Base-by-base conservation (phyloP, 2,329 filamentous ascomycete genomes). In the Metarhizium humberi region DNA sequence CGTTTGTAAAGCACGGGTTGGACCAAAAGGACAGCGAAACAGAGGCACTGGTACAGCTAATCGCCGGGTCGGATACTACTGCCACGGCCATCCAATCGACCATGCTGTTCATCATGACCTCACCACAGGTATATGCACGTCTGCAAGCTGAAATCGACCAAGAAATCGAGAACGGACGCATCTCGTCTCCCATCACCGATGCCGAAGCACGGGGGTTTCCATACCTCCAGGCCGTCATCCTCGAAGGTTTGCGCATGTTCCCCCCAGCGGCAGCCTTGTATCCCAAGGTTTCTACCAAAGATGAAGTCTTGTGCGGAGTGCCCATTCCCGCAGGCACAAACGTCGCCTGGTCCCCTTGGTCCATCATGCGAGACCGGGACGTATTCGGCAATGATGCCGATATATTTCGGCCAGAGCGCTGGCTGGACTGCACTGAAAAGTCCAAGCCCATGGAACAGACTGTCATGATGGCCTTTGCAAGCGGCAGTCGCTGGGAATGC, bases 1-100 rank as follows among this genome's bases (percentile, higher is more conserved):
- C 49, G 3, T 52, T 55, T 43, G 40, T 52, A 7, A 13, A 16
- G 14, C 48, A 54, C 25, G 47, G 40, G n/a, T 38, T 50, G 18
- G 30, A 30, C 14, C 56, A 54, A 52, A n/a, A 25, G 8, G 36
- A 54, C 4, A 42, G 32, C 25, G 47, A 50, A 20, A 30, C 53
- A 6, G 32, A 34, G 47, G 46, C 53, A 4, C 47, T 54, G 18
- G 53, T 54, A 14, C 53, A 50, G 38, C 25, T 53, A 4, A 48
- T 57, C n/a, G 56, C 53, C 40, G 56, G 56, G 0, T 57, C 56
- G 8, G 56, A 57, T 47, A 70, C 69, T 50, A 64, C 60, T 0
- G 76, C 79, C 1, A 78, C 75, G 0, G 72, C 74, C 3, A 71
- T 82, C 18, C 74, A 78, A 4, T 67, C 73, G 32, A 77, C 73